Evolutionary conservation across 2,329 filamentous ascomycete species (phyloP).

Genomic region (Sordariomycetes sp.): DNA sequence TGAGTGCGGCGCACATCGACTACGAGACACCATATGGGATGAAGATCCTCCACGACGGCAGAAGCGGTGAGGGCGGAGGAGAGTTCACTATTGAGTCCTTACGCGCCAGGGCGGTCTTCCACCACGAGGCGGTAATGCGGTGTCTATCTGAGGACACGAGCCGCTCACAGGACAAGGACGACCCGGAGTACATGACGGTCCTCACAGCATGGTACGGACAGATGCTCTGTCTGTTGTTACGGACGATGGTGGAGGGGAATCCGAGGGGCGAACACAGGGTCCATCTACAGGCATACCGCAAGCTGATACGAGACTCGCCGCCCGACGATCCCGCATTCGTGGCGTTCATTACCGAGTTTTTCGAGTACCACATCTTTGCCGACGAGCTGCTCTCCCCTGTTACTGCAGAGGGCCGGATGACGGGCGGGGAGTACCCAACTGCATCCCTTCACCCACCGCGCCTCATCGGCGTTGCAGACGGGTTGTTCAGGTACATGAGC

Average conservation of each 20-base stretch:
- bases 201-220: slow-evolving; percentile 49
- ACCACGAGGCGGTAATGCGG: slow-evolving; percentile 43
- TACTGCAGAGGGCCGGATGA: slow-evolving; percentile 23
- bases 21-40: slow-evolving; percentile 44
- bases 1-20: slow-evolving; percentile 70
- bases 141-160: slow-evolving; percentile 37
- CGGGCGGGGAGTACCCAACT: slow-evolving; percentile 18
- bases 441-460: slow-evolving; percentile 36
- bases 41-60: slow-evolving; percentile 34
- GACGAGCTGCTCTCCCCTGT: slow-evolving; percentile 41
- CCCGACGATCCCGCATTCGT: slow-evolving; percentile 55
- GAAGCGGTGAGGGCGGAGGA: slow-evolving; percentile 18
- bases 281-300: slow-evolving; percentile 67
- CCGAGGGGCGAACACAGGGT: slow-evolving; percentile 61
- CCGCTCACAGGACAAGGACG: slow-evolving; percentile 26
- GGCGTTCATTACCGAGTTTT: slow-evolving; percentile 62
- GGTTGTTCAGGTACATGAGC: slow-evolving; percentile 67
- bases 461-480: slow-evolving; percentile 75
- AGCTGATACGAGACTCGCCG: slow-evolving; percentile 53
- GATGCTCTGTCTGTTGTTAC: slow-evolving; percentile 50
- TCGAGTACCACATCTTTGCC: slow-evolving; percentile 70
- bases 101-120: slow-evolving; percentile 39
- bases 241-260: slow-evolving; percentile 45
- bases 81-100: slow-evolving; percentile 30
- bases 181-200: slow-evolving; percentile 31